Evolutionary conservation across 495 filamentous ascomycete species (phyloP), one percentile per base, ranked within the genome.

Genomic region (Penicillium paxilli): DNA sequence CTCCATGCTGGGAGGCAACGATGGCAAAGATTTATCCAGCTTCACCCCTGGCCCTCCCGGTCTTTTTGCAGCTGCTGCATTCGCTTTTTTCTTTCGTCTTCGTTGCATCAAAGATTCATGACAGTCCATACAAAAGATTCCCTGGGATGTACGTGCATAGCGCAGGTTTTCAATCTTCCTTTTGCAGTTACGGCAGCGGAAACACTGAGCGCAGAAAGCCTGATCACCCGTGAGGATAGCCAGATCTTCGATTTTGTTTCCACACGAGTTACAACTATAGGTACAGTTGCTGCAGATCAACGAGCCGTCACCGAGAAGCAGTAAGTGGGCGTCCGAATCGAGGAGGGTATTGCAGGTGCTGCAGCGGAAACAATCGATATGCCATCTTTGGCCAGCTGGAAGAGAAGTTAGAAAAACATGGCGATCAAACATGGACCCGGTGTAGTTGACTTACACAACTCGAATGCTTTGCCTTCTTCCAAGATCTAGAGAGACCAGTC

Each of bases 221-320:
- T 99, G 92, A 64, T 99, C 95, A 47, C 95, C 95, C 0, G 95
- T 99, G 38, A 99, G 79, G 67, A 99, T 99, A 33, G 95, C 95
- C 58, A 98, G 77, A 68, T 99, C 95, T 67, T 99, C 95, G 52
- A 99, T 99, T 78, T 99, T 99, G 68, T 96, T 92, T 25, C 85
- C 85, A 69, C 95, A 99, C 38, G 92, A 92, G 69, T 89, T 96
- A 76, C 95, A 99, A 78, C 92, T 97, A 73, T 99, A 99, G 35
- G 95, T 99, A 77, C 95, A 99, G 66, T 96, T 95, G 74, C 96
- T 97, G 79, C 95, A 99, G 57, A 99, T 98, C 50, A 99, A 82
- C 5, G 94, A 97, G 35, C 94, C 95, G 70, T 99, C 95, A 61
- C 94, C 95, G 49, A 99, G 89, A 16, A 99, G 85, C 35, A 99